Evolutionary conservation across 176 grass and related monocot species (phyloP).

Genomic region (Carex littledalei): DNA sequence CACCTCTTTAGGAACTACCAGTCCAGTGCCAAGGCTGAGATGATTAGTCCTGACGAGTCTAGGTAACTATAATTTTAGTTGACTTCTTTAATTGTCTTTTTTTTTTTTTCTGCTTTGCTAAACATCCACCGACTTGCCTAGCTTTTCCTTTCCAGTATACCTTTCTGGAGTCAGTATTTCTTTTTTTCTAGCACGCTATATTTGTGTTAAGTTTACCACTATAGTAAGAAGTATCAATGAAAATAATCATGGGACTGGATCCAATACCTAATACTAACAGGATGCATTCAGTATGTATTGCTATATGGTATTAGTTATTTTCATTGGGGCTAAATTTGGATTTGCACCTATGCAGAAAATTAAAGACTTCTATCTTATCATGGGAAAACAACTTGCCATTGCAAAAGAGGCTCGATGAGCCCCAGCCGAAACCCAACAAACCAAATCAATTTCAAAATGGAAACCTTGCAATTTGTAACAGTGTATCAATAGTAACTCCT

Average conservation of each 20-base stretch:
- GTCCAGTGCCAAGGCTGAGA: not conserved
- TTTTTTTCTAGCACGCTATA: not conserved
- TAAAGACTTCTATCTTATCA: slow-evolving; percentile 3
- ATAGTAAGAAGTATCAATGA: not conserved
- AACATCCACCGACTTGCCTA: not conserved
- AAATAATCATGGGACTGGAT: not conserved
- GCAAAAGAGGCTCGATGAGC: too few species aligned
- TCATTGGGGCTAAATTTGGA: slow-evolving; percentile 1
- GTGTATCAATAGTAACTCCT: slow-evolving; percentile 40
- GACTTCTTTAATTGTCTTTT: not conserved
- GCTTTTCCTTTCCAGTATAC: not conserved
- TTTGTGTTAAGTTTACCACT: not conserved
- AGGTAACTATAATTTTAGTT: slow-evolving; percentile 14
- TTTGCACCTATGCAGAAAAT: slow-evolving; percentile 2
- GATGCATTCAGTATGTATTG: not conserved
- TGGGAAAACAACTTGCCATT: not conserved
- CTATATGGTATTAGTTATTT: not conserved
- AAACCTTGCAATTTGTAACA: slow-evolving; percentile 16
- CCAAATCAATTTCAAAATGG: not conserved
- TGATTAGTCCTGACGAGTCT: not conserved
- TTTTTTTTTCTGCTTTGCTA: not conserved
- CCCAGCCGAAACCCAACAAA: not conserved
- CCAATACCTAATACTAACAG: not conserved
- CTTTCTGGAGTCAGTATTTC: not conserved
- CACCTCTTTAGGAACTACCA: not conserved